These are phyloP conservation scores for Candida ascalaphidarum DNA, from an alignment of 805 yeast species.

Conservation along the genomic window DNA sequence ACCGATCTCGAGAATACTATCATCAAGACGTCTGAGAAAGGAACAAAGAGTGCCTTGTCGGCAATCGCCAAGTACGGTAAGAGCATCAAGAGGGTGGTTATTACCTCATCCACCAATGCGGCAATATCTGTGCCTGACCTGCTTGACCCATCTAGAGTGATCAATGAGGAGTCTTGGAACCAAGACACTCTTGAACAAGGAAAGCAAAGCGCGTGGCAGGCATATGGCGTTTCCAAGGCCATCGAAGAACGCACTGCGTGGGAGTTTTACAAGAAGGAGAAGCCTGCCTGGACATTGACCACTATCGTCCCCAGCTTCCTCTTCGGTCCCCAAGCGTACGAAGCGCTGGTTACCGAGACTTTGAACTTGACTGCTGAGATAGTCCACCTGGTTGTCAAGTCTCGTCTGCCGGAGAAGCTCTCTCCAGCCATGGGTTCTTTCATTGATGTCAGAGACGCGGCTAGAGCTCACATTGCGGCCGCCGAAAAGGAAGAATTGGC, in stretches of 20 bases:
- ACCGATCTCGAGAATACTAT: constrained; percentile 8
- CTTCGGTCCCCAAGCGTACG: constrained; percentile 46
- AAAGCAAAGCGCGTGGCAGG: neutral
- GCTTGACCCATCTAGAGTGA: too few species aligned
- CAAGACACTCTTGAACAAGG: too few species aligned
- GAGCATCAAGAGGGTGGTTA: constrained; percentile 37
- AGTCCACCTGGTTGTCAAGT: constrained; percentile 1
- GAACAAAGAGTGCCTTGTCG: too few species aligned
- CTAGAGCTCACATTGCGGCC: constrained; percentile 48
- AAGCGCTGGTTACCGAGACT: constrained; percentile 14
- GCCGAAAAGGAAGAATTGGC: constrained; percentile 27
- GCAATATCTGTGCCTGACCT: too few species aligned
- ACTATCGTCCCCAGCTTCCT: constrained; percentile 37
- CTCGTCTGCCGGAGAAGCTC: constrained; percentile 2
- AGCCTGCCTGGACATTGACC: constrained; percentile 28
- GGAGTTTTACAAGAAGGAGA: constrained; percentile 36
- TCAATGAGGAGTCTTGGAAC: too few species aligned
- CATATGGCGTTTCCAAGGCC: constrained; percentile 1
- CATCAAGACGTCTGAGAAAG: constrained; percentile 10
- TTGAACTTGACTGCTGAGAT: constrained; percentile 15
- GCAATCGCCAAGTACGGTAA: constrained; percentile 25
- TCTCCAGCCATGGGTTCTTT: constrained; percentile 5
- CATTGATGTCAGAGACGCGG: constrained; percentile 55
- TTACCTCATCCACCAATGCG: constrained; percentile 54
- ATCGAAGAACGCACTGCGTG: constrained; percentile 26